Evolutionary conservation across 2,329 filamentous ascomycete genomes (phyloP).

Genomic region (Fonsecaea pedrosoi): DNA sequence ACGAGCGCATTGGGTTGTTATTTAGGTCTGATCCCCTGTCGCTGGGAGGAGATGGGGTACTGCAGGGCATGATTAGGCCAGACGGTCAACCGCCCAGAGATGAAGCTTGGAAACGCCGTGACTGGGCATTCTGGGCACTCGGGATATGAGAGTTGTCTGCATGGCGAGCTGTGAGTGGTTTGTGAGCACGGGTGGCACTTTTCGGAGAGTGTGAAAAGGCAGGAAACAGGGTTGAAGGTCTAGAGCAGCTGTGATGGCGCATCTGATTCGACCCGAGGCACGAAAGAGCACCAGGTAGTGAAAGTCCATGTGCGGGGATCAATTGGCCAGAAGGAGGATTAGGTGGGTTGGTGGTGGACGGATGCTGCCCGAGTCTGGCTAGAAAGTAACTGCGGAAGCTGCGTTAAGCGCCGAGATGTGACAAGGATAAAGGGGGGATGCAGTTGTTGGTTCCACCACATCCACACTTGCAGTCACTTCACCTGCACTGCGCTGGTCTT

Average conservation of each 20-base stretch:
- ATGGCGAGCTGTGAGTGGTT: slow-evolving; percentile 16
- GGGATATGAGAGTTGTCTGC: slow-evolving; percentile 1
- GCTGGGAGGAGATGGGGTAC: slow-evolving; percentile 4
- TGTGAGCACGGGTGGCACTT: slow-evolving; percentile 11
- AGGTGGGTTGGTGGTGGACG: background rate
- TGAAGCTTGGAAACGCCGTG: slow-evolving; percentile 28
- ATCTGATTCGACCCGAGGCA: slow-evolving; percentile 5
- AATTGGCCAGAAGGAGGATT: background rate
- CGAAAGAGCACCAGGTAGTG: background rate
- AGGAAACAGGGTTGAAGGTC: slow-evolving; percentile 2
- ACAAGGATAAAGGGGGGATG: background rate
- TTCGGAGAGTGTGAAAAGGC: slow-evolving; percentile 4
- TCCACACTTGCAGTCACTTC: background rate
- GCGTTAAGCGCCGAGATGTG: slow-evolving; percentile 2
- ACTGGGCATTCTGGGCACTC: slow-evolving; percentile 24
- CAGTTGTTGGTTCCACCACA: background rate
- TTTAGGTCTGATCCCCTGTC: slow-evolving; percentile 11
- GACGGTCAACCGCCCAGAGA: slow-evolving; percentile 28
- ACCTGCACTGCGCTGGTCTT: background rate
- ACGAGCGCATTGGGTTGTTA: slow-evolving; percentile 20
- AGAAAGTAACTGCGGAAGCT: background rate
- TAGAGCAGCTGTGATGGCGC: slow-evolving; percentile 3
- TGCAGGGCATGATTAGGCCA: slow-evolving; percentile 20
- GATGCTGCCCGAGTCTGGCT: background rate
- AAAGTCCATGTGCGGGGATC: background rate